Conservation (phyloP, 331 rosid species). For the Erythrophleum ivorense region DNA sequence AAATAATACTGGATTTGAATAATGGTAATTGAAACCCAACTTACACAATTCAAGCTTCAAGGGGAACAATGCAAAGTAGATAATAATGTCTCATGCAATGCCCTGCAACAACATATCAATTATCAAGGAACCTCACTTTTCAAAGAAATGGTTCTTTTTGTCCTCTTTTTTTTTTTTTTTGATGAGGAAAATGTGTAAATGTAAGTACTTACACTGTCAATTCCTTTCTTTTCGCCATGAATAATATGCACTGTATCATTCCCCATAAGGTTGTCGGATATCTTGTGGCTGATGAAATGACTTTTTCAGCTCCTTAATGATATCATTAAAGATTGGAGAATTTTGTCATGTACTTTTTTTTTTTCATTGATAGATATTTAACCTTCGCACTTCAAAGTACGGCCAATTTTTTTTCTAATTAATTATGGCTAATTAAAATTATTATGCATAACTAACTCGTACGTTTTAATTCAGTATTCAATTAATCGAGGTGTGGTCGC, state of each 20-base stretch:
- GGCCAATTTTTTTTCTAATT: neutral
- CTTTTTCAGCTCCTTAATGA: neutral
- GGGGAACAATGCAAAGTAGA: neutral
- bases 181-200: neutral
- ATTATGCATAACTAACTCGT: neutral
- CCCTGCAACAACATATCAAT: neutral
- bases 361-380: neutral
- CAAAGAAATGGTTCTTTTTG: neutral
- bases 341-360: too few species aligned
- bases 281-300: neutral
- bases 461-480: conserved; percentile 12
- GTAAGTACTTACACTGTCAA: neutral
- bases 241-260: neutral
- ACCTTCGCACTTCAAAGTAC: neutral
- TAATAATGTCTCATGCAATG: neutral
- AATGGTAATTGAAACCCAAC: neutral
- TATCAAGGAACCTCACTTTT: neutral
- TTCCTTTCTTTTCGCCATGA: neutral
- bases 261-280: neutral
- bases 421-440: neutral
- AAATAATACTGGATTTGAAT: neutral
- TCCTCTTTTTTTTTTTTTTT: neutral
- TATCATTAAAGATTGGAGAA: too few species aligned
- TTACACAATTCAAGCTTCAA: neutral
- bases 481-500: conserved; percentile 5